These are phyloP conservation scores for Rubroshorea leprosula DNA, from an alignment of 345 rosid species.

Conservation along the genomic window DNA sequence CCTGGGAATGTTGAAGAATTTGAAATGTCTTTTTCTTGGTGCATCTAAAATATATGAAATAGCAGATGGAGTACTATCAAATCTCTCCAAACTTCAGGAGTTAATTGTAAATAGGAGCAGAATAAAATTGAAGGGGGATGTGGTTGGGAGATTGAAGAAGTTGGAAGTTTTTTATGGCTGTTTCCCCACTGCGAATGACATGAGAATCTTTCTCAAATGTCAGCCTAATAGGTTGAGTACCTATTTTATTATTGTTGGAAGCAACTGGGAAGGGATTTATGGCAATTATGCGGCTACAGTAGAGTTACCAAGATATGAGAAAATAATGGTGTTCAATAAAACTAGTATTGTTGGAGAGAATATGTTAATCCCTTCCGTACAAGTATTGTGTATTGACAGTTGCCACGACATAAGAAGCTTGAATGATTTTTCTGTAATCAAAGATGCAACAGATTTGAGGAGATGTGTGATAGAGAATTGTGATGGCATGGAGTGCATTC, in stretches of 20 bases:
- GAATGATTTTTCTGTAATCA: background rate
- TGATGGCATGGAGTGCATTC: background rate
- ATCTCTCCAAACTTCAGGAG: too few relatives aligned
- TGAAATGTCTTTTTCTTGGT: constrained; percentile 5
- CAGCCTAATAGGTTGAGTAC: background rate
- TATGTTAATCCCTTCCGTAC: background rate
- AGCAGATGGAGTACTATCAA: too few relatives aligned
- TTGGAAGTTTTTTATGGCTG: background rate
- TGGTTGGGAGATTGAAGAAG: too few relatives aligned
- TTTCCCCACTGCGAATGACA: background rate
- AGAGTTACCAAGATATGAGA: background rate
- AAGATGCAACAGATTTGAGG: background rate
- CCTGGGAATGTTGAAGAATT: constrained; percentile 16
- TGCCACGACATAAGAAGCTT: background rate
- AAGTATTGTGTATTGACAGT: background rate
- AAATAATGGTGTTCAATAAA: background rate
- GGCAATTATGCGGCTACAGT: too few relatives aligned
- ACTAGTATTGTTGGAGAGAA: background rate
- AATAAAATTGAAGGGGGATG: too few relatives aligned
- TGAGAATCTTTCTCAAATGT: background rate
- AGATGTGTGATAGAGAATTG: background rate
- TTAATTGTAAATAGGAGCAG: too few relatives aligned
- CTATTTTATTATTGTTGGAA: background rate
- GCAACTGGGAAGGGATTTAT: background rate
- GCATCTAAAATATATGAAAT: too few relatives aligned